Evolutionary conservation across 1,284 basidiomycete species (phyloP).

Genomic region (Moniliophthora roreri): DNA sequence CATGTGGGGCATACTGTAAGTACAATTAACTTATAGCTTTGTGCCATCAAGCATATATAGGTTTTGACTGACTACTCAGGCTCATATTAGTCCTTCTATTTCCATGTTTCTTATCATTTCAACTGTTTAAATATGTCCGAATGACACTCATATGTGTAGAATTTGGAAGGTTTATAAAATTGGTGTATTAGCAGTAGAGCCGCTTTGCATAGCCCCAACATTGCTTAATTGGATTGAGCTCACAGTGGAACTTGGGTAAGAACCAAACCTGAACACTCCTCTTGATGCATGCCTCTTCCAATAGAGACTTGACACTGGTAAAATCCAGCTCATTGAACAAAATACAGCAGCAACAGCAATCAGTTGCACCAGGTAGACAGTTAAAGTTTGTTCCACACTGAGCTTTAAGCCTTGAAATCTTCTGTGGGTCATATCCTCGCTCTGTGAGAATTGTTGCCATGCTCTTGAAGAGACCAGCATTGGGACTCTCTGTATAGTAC

Average conservation of each 20-base stretch:
- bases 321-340: conserved; percentile 26
- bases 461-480: conserved; percentile 24
- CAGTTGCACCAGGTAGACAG: conserved; percentile 7
- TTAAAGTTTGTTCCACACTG: conserved; percentile 13
- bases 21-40: too few species aligned
- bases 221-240: conserved; percentile 20
- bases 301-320: conserved; percentile 15
- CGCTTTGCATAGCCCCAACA: conserved; percentile 25
- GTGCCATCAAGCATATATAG: too few species aligned
- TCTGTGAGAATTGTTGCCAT: conserved; percentile 24
- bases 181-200: conserved; percentile 9
- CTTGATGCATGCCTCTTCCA: conserved; percentile 13
- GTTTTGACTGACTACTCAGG: too few species aligned
- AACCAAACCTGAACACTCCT: conserved; percentile 16
- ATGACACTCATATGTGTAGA: too few species aligned
- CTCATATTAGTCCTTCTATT: too few species aligned
- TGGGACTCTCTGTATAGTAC: conserved; percentile 21
- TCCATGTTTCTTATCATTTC: too few species aligned
- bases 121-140: too few species aligned
- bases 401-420: not conserved
- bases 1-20: too few species aligned
- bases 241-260: conserved; percentile 21
- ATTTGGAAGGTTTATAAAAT: too few species aligned
- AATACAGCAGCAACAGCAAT: conserved; percentile 19
- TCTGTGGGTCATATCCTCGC: conserved; percentile 5